These are phyloP conservation scores for Teunomyces cretensis DNA, from an alignment of 805 yeast genomes.

Conservation along the genomic window DNA sequence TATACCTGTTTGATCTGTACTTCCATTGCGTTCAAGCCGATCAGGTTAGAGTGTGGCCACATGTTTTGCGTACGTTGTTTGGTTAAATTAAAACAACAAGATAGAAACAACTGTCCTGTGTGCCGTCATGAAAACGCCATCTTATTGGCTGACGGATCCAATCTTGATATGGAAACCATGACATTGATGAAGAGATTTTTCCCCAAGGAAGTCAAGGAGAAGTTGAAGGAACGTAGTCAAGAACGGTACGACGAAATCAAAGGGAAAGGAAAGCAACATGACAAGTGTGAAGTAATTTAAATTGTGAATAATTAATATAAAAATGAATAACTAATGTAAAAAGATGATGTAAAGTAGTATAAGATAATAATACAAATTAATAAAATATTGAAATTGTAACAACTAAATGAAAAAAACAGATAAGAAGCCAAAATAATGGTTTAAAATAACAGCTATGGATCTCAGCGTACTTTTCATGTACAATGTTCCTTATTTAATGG, in stretches of 20 bases:
- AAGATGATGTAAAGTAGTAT: no score
- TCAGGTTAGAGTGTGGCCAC: constrained; percentile 62
- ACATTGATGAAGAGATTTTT: constrained; percentile 56
- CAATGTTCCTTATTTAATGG: no score
- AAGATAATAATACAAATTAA: no score
- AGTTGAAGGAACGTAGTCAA: constrained; percentile 51
- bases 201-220: constrained; percentile 66
- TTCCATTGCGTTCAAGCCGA: constrained; percentile 70
- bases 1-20: constrained; percentile 74
- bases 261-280: constrained; percentile 12
- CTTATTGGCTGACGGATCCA: constrained; percentile 54
- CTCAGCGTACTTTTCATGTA: no score
- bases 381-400: no score
- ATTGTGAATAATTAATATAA: not conserved
- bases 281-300: constrained; percentile 19
- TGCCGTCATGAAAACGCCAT: constrained; percentile 58
- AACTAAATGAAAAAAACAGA: no score
- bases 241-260: constrained; percentile 35
- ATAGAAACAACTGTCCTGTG: constrained; percentile 64
- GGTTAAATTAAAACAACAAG: constrained; percentile 61
- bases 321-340: no score
- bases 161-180: constrained; percentile 56
- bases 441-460: no score
- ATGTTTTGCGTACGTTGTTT: constrained; percentile 72
- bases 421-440: no score